Conservation (phyloP, 164 flowering plant genomes). For the Dillenia suffruticosa region DNA sequence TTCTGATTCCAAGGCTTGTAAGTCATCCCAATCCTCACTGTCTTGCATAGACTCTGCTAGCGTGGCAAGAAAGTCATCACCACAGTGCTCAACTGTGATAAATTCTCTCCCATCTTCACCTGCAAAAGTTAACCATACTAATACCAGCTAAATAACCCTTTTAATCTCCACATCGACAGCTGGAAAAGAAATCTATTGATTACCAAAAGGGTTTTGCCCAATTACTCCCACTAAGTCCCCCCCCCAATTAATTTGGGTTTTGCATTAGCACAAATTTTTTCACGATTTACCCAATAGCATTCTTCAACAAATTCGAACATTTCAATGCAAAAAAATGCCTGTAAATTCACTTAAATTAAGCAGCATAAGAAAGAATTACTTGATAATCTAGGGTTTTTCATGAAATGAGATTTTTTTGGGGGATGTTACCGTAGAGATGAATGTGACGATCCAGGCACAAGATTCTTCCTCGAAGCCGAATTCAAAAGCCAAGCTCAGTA, state of each 20-base stretch:
- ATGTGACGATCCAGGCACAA: slow-evolving; percentile 66
- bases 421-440: slow-evolving; percentile 62
- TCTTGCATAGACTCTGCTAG: slow-evolving; percentile 70
- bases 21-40: slow-evolving; percentile 94
- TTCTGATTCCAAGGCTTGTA: slow-evolving; percentile 74
- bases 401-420: background rate
- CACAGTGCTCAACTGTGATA: slow-evolving; percentile 86
- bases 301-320: too few relatives aligned
- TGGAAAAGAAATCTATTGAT: too few relatives aligned
- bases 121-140: slow-evolving; percentile 15
- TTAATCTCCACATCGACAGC: too few relatives aligned
- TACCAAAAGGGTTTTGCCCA: too few relatives aligned
- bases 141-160: too few relatives aligned
- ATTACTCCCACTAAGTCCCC: too few relatives aligned
- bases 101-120: slow-evolving; percentile 93
- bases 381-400: background rate
- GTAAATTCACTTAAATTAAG: too few relatives aligned
- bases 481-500: slow-evolving; percentile 73
- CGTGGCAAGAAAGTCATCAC: slow-evolving; percentile 85
- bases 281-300: too few relatives aligned
- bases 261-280: too few relatives aligned
- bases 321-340: too few relatives aligned
- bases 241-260: too few relatives aligned
- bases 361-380: too few relatives aligned
- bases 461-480: slow-evolving; percentile 75